phyloP scores from a whole-genome alignment of 2,329 filamentous ascomycete species.

The Alternaria gaisen region DNA sequence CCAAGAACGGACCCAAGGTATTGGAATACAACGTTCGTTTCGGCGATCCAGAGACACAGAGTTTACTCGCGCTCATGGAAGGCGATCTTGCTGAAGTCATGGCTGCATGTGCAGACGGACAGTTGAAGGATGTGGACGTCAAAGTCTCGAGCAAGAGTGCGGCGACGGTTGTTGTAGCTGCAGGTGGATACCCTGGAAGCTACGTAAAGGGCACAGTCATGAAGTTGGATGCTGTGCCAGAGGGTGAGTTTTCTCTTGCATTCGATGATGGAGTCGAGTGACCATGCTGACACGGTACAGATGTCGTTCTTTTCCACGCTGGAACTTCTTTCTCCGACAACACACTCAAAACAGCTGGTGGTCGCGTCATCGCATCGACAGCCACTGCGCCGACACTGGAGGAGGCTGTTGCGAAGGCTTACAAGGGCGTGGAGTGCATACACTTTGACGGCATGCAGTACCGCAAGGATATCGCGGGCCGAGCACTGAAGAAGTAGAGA shows the following conservation, averaged over 20 bases:
- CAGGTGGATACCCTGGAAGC: slow-evolving; percentile 83
- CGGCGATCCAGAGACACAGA: slow-evolving; percentile 92
- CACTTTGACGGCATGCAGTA: slow-evolving; percentile 90
- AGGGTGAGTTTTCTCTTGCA: slow-evolving; percentile 54
- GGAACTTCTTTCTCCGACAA: slow-evolving; percentile 74
- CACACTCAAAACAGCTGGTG: slow-evolving; percentile 79
- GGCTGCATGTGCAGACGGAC: slow-evolving; percentile 81
- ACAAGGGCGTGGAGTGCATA: slow-evolving; percentile 80
- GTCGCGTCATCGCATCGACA: slow-evolving; percentile 92
- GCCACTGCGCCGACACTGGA: slow-evolving; percentile 78
- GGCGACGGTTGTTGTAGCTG: slow-evolving; percentile 91
- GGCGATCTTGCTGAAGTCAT: slow-evolving; percentile 89
- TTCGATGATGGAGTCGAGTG: slow-evolving; percentile 42
- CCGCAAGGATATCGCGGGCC: slow-evolving; percentile 84
- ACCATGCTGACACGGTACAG: slow-evolving; percentile 38
- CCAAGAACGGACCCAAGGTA: slow-evolving; percentile 78
- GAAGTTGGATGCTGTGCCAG: slow-evolving; percentile 62
- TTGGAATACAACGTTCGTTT: slow-evolving; percentile 95
- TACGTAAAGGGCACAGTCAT: slow-evolving; percentile 82
- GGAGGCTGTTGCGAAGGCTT: slow-evolving; percentile 86
- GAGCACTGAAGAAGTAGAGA: slow-evolving; percentile 52
- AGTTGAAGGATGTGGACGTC: slow-evolving; percentile 74
- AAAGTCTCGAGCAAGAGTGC: slow-evolving; percentile 76
- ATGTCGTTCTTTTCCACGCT: slow-evolving; percentile 87
- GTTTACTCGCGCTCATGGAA: slow-evolving; percentile 80